Percentiles rank a stretch among this genome's conserved stretches.
phyloP scores from a whole-genome alignment of 257 asterid genomes.

The Osmanthus fragrans region DNA sequence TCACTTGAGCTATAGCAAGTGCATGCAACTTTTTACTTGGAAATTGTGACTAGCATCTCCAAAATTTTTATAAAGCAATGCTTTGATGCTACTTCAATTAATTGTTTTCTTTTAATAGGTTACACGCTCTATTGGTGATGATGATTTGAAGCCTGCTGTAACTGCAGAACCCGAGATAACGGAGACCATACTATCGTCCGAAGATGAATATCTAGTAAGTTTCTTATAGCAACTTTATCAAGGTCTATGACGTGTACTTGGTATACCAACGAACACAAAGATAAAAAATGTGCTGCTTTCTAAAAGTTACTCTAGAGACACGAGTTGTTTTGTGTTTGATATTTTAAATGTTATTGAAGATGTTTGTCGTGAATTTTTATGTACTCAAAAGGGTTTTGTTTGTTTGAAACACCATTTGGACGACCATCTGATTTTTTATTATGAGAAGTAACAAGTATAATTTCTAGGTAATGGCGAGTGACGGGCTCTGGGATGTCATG shows the following conservation, averaged over 20 bases:
- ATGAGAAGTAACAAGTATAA: not conserved
- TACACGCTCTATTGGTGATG: constrained; percentile 95
- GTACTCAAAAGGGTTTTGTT: not conserved
- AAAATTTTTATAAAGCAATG: not conserved
- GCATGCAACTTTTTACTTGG: not conserved
- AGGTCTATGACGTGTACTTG: not conserved
- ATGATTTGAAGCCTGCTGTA: constrained; percentile 94
- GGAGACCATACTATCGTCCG: constrained; percentile 55
- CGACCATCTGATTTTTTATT: not conserved
- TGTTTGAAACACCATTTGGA: not conserved
- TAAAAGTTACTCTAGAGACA: not conserved
- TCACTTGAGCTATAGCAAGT: not conserved
- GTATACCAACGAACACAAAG: too few species aligned
- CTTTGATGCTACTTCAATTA: not conserved
- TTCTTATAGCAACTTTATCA: not conserved
- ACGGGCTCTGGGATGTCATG: constrained; percentile 93
- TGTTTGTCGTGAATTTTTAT: not conserved
- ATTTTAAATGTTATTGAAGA: not conserved
- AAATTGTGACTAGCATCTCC: constrained; percentile 8
- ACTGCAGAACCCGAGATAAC: constrained; percentile 96
- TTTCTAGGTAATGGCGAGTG: constrained; percentile 89
- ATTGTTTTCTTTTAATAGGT: constrained; percentile 48
- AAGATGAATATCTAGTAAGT: constrained; percentile 85
- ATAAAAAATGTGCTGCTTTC: not conserved
- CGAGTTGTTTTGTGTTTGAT: not conserved